Evolutionary conservation across 163 green algal species (phyloP), one percentile per base, ranked within the genome.

Genomic region (Scenedesmus sp.): DNA sequence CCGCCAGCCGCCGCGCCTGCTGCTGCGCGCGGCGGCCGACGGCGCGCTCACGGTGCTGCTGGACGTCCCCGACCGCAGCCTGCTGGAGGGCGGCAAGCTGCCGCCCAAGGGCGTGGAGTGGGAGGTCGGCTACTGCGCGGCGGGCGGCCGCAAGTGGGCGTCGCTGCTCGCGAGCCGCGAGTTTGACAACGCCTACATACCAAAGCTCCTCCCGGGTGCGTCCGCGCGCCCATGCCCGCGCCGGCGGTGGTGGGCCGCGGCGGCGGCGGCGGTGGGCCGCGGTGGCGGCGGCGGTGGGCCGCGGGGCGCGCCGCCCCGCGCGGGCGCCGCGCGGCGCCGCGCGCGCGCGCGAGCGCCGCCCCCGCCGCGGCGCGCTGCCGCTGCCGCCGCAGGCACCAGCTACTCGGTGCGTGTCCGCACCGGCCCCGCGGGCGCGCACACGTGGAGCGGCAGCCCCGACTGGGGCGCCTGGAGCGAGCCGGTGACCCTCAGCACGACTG

Each of bases 71-170:
- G 71, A 80, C 48, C 15, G 62, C 3, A 63, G 39, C 44, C 71
- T 80, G 28, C 36, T 71, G 57, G 50, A 63, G 34, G 50, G 51
- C 6, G 26, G 67, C 47, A 58, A 80, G 71, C 29, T 71, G 42
- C 71, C 71, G 15, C 71, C 58, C 20, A 78, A 72, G n/a, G 71
- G 56, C 7, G 71, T 72, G 7, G 71, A 80, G 20, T 80, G 71
- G 71, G 71, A 80, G 58, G 71, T 80, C 54, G 50, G 57, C 71
- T 80, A 72, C 45, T 42, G 39, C n/a, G 9, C n/a, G n/a, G 28
- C 22, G 33, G 42, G n/a, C 28, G 71, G 58, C 58, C 71, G 42
- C 22, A 80, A 80, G 58, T 71, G 58, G 60, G 58, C 34, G 20
- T 51, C 13, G 28, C 20, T 71, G 6, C 11, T 78, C 42, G 70